Evolutionary conservation across 2,329 filamentous ascomycete species (phyloP), one percentile per base, ranked within the genome.

Genomic region (Penicillium psychrosexuale): DNA sequence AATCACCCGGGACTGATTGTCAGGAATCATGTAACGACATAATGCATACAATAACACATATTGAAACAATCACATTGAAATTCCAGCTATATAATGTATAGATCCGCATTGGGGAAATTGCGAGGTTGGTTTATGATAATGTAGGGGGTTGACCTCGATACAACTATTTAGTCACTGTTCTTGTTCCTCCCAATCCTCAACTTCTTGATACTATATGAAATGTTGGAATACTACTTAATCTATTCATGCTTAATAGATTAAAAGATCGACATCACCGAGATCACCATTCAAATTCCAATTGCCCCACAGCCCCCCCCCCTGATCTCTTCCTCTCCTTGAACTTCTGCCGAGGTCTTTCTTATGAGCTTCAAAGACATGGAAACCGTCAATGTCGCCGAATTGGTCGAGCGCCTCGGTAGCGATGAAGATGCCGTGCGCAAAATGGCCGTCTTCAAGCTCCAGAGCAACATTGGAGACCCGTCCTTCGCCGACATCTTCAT

Each of bases 401-500:
- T 86, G 61, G 81, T 86, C 56, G 77, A 80, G 59, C 79, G 82
- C 49, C 75, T 87, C 55, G 78, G 80, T 42, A 83, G 82, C 63
- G 81, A 84, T 53, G 83, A 96, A 76, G 94, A 99, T 80, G 92
- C 90, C 53, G 87, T 90, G 64, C 90, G 92, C 69, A 99, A 99
- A 76, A 97, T 97, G 90, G 94, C 94, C 57, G 94, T 95, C 58
- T 99, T 99, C 83, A 97, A 97, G 78, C 85, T 99, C 62, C 94
- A 99, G 76, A 88, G 84, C 61, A 91, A 90, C 59, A 96, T 99
- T 75, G 93, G 92, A 71, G 94, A 99, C 75, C 93, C 93, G 27
- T 89, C 91, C 47, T 97, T 97, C 73, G 94, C 94, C 67, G 94
- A 97, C 73, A 86, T 95, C 65, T 99, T 99, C 77, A 96, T 97